Percentiles rank a stretch among this genome's conserved stretches.
Evolutionary conservation across 345 rosid genomes (phyloP).

Genomic region (Citrus maxima): DNA sequence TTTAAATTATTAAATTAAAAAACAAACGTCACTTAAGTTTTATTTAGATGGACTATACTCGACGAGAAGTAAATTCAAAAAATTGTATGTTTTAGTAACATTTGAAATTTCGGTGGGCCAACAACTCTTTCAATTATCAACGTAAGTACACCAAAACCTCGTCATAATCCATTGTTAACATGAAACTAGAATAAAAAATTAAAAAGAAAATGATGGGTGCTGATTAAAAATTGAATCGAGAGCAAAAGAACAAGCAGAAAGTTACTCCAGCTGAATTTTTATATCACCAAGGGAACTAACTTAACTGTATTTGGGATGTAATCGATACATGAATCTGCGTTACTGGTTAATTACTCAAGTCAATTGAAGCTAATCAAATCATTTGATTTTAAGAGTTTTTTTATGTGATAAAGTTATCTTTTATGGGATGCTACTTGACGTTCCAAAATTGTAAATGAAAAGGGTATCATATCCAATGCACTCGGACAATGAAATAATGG

Average conservation of each 20-base stretch:
- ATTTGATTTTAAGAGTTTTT: background rate
- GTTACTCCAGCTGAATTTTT: background rate
- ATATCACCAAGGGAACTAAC: background rate
- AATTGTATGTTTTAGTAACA: too few relatives aligned
- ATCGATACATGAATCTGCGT: slow-evolving; percentile 29
- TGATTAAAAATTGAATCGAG: background rate
- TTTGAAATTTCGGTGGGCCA: too few relatives aligned
- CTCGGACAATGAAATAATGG: too few relatives aligned
- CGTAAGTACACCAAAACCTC: too few relatives aligned
- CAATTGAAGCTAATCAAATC: slow-evolving; percentile 8
- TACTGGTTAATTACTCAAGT: background rate
- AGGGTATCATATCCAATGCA: too few relatives aligned
- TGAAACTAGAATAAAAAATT: background rate
- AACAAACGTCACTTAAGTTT: too few relatives aligned
- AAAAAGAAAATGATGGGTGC: background rate
- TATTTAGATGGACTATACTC: too few relatives aligned
- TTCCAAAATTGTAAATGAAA: too few relatives aligned
- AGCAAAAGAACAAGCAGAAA: background rate
- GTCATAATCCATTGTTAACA: background rate
- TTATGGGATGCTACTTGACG: background rate
- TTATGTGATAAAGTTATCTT: background rate
- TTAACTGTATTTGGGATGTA: slow-evolving; percentile 6
- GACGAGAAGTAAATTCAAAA: too few relatives aligned
- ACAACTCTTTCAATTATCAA: too few relatives aligned
- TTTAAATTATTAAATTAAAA: too few relatives aligned